Evolutionary conservation across 441 rosid species (phyloP).

Genomic region (Euphorbia corollata): DNA sequence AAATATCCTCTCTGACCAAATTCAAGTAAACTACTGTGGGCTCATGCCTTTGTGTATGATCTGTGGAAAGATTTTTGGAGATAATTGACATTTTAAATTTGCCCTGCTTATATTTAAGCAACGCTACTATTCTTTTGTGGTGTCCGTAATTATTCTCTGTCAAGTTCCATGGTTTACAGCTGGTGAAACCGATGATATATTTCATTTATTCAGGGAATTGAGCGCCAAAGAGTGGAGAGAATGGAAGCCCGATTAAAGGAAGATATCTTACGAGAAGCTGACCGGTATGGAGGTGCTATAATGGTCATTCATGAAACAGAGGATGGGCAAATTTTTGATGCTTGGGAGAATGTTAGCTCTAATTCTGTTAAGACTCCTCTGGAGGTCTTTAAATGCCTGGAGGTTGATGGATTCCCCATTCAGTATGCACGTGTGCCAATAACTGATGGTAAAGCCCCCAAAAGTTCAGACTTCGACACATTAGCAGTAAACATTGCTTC

Average conservation of each 20-base stretch:
- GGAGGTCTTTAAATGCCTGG: conserved; percentile 84
- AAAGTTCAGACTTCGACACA: conserved; percentile 88
- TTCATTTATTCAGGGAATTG: conserved; percentile 69
- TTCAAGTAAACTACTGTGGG: neutral
- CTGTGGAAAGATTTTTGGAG: neutral
- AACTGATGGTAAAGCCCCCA: conserved; percentile 98
- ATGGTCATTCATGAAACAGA: conserved; percentile 98
- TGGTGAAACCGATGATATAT: conserved; percentile 20
- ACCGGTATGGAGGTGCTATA: conserved; percentile 77
- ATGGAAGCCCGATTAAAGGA: conserved; percentile 98
- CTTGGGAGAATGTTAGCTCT: conserved; percentile 84
- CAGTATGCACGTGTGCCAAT: conserved; percentile 96
- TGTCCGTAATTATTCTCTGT: conserved; percentile 12
- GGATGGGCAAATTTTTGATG: conserved; percentile 75
- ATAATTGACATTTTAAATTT: neutral
- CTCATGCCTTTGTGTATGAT: neutral
- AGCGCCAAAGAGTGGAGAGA: conserved; percentile 86
- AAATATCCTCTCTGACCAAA: neutral
- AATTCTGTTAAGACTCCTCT: conserved; percentile 89
- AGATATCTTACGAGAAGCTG: conserved; percentile 93
- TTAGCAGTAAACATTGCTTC: conserved; percentile 74
- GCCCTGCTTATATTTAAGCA: neutral
- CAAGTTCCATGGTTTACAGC: neutral
- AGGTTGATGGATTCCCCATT: conserved; percentile 74
- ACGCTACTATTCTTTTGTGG: neutral